Base-by-base conservation (phyloP, 2,329 filamentous ascomycete genomes). In the Byssochlamys sp. region DNA sequence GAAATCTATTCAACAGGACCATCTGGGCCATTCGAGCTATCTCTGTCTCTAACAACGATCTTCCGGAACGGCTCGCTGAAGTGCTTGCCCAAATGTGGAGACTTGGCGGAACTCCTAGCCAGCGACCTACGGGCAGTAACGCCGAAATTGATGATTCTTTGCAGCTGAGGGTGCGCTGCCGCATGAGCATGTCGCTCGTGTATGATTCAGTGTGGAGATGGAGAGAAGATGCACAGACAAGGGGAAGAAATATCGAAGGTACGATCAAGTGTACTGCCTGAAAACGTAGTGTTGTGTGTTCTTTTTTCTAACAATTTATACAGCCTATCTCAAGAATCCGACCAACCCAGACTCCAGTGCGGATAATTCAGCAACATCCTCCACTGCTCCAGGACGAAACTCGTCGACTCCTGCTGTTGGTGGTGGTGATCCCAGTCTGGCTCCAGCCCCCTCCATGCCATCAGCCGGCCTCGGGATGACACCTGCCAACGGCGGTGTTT, bases 321-420 rank as follows among this genome's bases (percentile, higher is more conserved):
- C 52, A 78, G 78, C 78, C 74, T 90, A 89, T 63, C 83, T 91
- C 60, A 91, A 92, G 69, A 90, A 94, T 67, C 89, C 90, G 50
- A 95, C 91, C 58, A 88, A 92, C 69, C 88, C 89, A 50, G 89
- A 94, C 71, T 90, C 87, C 55, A 83, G 84, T 67, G 85, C 85
- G 69, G 86, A 89, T 71, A 89, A 85, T 56, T 87, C 86, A 61
- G 81, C 84, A 57, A 84, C 84, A 33, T 89, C 85, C 14, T 77
- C 76, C 4, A 73, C 80, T 25, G 79, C 78, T 55, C 73, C 74
- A 53, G 65, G 78, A 24, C 69, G 69, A 31, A 65, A 67, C 12
- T 67, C 68, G 19, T 66, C 71, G 2, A 74, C 72, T 1, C 73
- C 73, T 25, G 72, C 69, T 14, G 66, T 73, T n/a, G 56, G 66